These are phyloP conservation scores for Backusella circina DNA, from an alignment of 192 early-diverging fungal genomes.

Conservation along the genomic window DNA sequence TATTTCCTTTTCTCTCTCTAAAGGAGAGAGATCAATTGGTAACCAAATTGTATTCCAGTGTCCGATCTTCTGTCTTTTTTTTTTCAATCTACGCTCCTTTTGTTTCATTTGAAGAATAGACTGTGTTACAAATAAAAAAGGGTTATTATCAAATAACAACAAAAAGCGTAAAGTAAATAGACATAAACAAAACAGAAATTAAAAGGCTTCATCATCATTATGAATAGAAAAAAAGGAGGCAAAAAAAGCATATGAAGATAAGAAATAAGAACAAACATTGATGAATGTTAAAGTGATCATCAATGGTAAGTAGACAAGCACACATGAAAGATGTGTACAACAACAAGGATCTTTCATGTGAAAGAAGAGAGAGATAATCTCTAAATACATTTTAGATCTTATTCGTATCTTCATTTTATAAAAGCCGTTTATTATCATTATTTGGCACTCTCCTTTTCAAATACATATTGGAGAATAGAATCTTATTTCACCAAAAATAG, in stretches of 20 bases:
- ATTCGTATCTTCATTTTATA: too few species aligned
- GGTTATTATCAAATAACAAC: not conserved
- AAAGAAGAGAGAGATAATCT: too few species aligned
- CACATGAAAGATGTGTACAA: too few species aligned
- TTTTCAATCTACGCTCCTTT: not conserved
- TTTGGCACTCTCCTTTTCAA: too few species aligned
- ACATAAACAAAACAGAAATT: not conserved
- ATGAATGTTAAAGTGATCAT: too few species aligned
- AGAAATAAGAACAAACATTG: too few species aligned
- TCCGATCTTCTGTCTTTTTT: not conserved
- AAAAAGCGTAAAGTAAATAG: not conserved
- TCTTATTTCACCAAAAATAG: not conserved
- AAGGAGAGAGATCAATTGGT: not conserved
- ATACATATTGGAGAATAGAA: not conserved
- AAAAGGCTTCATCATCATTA: not conserved
- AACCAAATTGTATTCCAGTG: not conserved
- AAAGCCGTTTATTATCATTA: too few species aligned
- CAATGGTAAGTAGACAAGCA: too few species aligned
- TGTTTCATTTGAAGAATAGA: not conserved
- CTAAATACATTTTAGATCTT: too few species aligned
- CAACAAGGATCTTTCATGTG: too few species aligned
- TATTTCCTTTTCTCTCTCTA: not conserved
- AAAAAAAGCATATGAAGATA: too few species aligned
- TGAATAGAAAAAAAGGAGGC: not conserved
- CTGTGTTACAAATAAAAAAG: not conserved